These are phyloP conservation scores for Fonsecaea erecta DNA, from an alignment of 2,329 filamentous ascomycete species.

Conservation along the genomic window DNA sequence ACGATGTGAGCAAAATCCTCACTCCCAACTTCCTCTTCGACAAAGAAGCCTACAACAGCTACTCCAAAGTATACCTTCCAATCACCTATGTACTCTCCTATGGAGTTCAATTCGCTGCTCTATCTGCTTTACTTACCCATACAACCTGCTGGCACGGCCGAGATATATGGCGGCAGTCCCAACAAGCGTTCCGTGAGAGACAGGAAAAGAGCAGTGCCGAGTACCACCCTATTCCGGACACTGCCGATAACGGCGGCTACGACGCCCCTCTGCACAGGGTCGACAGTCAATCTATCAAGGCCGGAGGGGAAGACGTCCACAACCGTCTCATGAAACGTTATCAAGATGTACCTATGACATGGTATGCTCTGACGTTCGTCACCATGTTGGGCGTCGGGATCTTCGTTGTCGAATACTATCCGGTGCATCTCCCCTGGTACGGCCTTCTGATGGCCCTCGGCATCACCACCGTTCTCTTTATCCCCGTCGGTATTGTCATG, in stretches of 20 bases:
- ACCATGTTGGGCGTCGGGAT: constrained; percentile 79
- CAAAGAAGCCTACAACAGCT: constrained; percentile 73
- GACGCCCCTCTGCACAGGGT: constrained; percentile 16
- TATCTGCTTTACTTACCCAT: constrained; percentile 79
- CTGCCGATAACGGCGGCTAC: constrained; percentile 14
- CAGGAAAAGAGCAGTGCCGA: constrained; percentile 55
- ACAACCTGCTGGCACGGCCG: constrained; percentile 83
- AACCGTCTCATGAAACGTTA: constrained; percentile 83
- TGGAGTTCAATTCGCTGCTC: constrained; percentile 80
- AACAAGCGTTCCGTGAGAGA: constrained; percentile 68
- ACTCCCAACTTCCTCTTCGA: constrained; percentile 80
- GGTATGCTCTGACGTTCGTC: constrained; percentile 78
- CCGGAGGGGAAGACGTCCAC: constrained; percentile 76
- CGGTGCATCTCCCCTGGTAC: constrained; percentile 84
- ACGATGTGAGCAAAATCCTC: constrained; percentile 80
- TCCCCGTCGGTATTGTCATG: constrained; percentile 91
- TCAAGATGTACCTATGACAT: constrained; percentile 76
- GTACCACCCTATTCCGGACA: constrained; percentile 59
- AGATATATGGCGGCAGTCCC: constrained; percentile 80
- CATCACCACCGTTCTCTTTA: constrained; percentile 81
- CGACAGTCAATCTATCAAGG: constrained; percentile 25
- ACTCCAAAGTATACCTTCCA: constrained; percentile 82
- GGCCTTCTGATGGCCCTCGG: constrained; percentile 77
- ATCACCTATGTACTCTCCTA: constrained; percentile 89
- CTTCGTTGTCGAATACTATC: constrained; percentile 83